Percentiles rank a stretch among this genome's conserved stretches.
Conservation (phyloP, 768 basidiomycete genomes). For the Lactarius quietus region DNA sequence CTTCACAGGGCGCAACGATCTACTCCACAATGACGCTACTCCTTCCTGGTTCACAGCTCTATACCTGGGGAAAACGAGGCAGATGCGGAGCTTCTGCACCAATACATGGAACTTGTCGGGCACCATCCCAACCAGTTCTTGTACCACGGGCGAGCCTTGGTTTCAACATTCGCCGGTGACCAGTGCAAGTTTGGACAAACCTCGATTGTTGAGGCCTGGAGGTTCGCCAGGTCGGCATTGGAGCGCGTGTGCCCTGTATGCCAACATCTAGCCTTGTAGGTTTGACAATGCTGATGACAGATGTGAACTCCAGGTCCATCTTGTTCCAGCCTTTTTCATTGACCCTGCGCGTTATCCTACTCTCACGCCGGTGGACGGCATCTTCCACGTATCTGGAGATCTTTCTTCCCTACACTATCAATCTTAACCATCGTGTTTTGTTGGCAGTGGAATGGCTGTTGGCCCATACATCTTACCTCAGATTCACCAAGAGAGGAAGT, state of each 20-base stretch:
- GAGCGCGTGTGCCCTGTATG: slow-evolving; percentile 34
- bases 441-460: slow-evolving; percentile 34
- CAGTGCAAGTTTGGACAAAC: slow-evolving; percentile 34
- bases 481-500: slow-evolving; percentile 29
- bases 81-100: slow-evolving; percentile 27
- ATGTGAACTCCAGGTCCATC: slow-evolving; percentile 29
- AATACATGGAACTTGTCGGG: slow-evolving; percentile 32
- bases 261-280: neutral
- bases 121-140: slow-evolving; percentile 34
- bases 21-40: neutral
- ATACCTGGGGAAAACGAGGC: slow-evolving; percentile 19
- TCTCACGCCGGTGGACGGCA: slow-evolving; percentile 39
- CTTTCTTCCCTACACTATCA: neutral
- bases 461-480: slow-evolving; percentile 44
- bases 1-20: neutral
- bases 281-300: neutral
- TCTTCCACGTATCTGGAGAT: slow-evolving; percentile 32
- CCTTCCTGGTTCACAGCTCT: slow-evolving; percentile 32
- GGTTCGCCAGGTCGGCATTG: slow-evolving; percentile 27
- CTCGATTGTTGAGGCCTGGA: slow-evolving; percentile 31
- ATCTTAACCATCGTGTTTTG: slow-evolving; percentile 17
- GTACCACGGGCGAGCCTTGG: slow-evolving; percentile 33
- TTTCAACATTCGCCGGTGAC: slow-evolving; percentile 41
- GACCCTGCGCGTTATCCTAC: slow-evolving; percentile 35
- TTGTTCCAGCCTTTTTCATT: slow-evolving; percentile 34